Conservation (phyloP, 805 yeast genomes). For the Candida quercuum region DNA sequence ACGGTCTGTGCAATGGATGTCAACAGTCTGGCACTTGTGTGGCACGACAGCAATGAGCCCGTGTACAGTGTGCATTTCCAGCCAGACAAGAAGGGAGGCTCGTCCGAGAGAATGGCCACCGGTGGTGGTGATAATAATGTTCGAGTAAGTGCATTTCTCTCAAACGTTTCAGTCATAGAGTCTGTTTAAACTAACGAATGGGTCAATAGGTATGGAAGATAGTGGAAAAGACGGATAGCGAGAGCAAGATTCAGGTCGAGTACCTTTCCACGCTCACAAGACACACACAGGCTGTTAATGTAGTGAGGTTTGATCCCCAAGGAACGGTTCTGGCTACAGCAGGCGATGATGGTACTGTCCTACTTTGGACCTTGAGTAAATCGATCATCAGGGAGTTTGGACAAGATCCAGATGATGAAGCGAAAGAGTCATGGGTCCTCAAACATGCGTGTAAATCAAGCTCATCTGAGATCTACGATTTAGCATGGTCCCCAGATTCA, state of each 20-base stretch:
- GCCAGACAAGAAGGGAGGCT: slow-evolving; percentile 26
- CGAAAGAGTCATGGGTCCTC: slow-evolving; percentile 70
- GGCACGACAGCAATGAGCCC: slow-evolving; percentile 75
- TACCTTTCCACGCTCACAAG: slow-evolving; percentile 78
- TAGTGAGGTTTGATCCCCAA: slow-evolving; percentile 68
- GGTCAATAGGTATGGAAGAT: slow-evolving; percentile 27
- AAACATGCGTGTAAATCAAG: slow-evolving; percentile 54
- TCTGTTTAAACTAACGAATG: slow-evolving; percentile 4
- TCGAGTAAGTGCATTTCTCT: slow-evolving; percentile 35
- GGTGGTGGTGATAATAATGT: slow-evolving; percentile 94
- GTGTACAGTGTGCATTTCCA: slow-evolving; percentile 67
- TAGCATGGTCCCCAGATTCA: slow-evolving; percentile 89
- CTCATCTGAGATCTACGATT: slow-evolving; percentile 78
- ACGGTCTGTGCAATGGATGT: slow-evolving; percentile 33
- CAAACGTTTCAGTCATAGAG: slow-evolving; percentile 1
- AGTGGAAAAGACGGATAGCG: slow-evolving; percentile 10
- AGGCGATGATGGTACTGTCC: slow-evolving; percentile 89
- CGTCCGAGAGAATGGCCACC: slow-evolving; percentile 59
- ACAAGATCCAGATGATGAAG: slow-evolving; percentile 39
- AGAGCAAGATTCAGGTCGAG: slow-evolving; percentile 39
- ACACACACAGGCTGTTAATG: slow-evolving; percentile 94
- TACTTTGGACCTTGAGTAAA: slow-evolving; percentile 69
- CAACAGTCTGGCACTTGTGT: slow-evolving; percentile 52
- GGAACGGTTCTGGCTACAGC: slow-evolving; percentile 81
- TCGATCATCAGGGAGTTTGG: slow-evolving; percentile 57